Evolutionary conservation across 1,139 yeast genomes (phyloP), one percentile per base, ranked within the genome.

Genomic region (Trichomonascaceae sp.): DNA sequence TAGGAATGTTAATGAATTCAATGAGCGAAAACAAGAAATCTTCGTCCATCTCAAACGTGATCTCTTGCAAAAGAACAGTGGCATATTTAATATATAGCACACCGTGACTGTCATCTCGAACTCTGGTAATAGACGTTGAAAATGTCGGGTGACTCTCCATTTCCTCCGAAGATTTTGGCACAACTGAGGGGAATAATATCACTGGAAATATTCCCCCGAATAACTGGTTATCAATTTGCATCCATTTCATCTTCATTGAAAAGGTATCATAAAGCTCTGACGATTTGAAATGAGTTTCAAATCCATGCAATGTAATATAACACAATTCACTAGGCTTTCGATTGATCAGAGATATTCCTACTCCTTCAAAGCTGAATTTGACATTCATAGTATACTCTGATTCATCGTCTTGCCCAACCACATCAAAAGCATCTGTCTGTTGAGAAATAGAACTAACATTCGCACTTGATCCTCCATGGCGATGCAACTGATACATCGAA

Each of bases 21-120:
- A 91, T 69, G 54, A 91, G 68, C 0, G 96, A 90, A 70, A 85
- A 84, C 62, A 93, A 70, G 69, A 95, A 90, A 67, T 91, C 97
- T 69, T 95, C 99, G 68, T 95, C 99, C 51, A 93, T 79, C 64
- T 93, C 98, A 53, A 93, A 72, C 0, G 97, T 85, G 80, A 95
- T 80, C 66, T 93, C 97, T 70, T 95, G 99, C 53, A 95, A 70
- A 56, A 95, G 73, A 1, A 88, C 66, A 0, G 99, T 91, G 0
- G 97, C 96, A 71, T 90, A 91, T 68, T 95, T 95, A 65, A 91
- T 83, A 66, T 87, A 91, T 17, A 84, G 71, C 12, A 95, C 95
- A 24, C 99, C 99, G 69, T 91, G 96, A 9, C 87, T 76, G 51
- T 87, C 88, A 70, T 91, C 99, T 61, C 88, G 88, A 18, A 93